Percentiles rank a stretch among this genome's conserved stretches.
Evolutionary conservation across 768 basidiomycete genomes (phyloP).

Genomic region (Mycena belliarum): DNA sequence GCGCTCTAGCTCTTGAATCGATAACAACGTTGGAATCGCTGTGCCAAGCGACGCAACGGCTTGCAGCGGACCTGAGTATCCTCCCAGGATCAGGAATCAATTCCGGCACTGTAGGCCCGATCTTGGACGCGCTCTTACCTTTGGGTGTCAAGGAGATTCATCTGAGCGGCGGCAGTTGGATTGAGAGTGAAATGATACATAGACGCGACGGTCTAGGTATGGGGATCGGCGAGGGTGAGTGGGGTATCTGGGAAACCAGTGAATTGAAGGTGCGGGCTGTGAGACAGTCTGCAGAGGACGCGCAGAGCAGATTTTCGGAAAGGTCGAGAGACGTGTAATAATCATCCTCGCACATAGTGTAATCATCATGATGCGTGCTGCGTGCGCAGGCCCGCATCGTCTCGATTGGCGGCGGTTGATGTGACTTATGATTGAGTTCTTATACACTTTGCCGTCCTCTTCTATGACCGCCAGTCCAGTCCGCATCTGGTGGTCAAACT

Average conservation of each 20-base stretch:
- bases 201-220: constrained; percentile 66
- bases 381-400: too few species aligned
- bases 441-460: too few species aligned
- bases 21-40: constrained; percentile 43
- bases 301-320: background rate
- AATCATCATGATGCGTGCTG: too few species aligned
- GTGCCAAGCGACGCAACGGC: constrained; percentile 35
- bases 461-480: constrained; percentile 29
- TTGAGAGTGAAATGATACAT: constrained; percentile 51
- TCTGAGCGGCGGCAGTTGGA: constrained; percentile 71
- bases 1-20: constrained; percentile 41
- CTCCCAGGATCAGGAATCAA: constrained; percentile 82
- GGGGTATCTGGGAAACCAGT: constrained; percentile 69
- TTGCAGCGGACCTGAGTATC: constrained; percentile 46
- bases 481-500: constrained; percentile 61
- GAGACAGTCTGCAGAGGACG: constrained; percentile 38
- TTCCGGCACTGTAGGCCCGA: constrained; percentile 44
- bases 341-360: background rate
- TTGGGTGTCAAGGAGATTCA: constrained; percentile 70
- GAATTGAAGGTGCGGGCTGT: constrained; percentile 53
- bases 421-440: too few species aligned
- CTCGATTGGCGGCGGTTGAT: too few species aligned
- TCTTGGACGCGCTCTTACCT: constrained; percentile 55
- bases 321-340: background rate
- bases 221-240: constrained; percentile 59